phyloP scores from a whole-genome alignment of 164 flowering plant genomes.

The Kalanchoe fedtschenkoi region DNA sequence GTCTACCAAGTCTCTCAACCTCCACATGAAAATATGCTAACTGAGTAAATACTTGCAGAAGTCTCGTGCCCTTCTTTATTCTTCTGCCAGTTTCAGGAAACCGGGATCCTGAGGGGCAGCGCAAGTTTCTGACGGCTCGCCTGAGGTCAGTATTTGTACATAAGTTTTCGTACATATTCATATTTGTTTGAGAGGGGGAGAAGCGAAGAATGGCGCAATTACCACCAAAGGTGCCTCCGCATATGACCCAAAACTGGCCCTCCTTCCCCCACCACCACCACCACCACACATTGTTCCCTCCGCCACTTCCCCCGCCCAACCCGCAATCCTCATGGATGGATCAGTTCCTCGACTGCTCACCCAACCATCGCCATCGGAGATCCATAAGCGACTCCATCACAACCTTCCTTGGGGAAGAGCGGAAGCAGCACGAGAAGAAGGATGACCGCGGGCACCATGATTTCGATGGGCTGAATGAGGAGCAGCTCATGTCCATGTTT shows the following conservation, averaged over 20 bases:
- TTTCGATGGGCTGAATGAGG: slow-evolving; percentile 60
- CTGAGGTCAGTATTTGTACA: neutral
- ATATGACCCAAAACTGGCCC: slow-evolving; percentile 45
- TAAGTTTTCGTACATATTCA: neutral
- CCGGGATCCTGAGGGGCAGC: neutral
- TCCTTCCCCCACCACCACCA: slow-evolving; percentile 36
- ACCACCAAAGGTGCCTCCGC: slow-evolving; percentile 68
- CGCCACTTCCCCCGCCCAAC: slow-evolving; percentile 5
- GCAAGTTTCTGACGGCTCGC: neutral
- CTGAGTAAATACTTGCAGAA: neutral
- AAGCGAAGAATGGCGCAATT: slow-evolving; percentile 66
- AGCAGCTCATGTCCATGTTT: slow-evolving; percentile 73
- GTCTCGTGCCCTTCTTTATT: neutral
- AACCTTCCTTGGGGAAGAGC: slow-evolving; percentile 28
- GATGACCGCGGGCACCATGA: neutral
- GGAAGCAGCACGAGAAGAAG: neutral
- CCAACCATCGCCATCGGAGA: slow-evolving; percentile 50
- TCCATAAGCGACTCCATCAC: slow-evolving; percentile 69
- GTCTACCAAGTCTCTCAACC: slow-evolving; percentile 3
- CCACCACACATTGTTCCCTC: slow-evolving; percentile 3
- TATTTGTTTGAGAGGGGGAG: neutral
- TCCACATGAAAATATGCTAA: slow-evolving; percentile 4
- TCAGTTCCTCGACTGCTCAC: slow-evolving; percentile 53
- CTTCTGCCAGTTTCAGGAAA: neutral
- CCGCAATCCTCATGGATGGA: slow-evolving; percentile 42